Base-by-base conservation (phyloP, 1,284 basidiomycete genomes). In the Trametes versicolor region DNA sequence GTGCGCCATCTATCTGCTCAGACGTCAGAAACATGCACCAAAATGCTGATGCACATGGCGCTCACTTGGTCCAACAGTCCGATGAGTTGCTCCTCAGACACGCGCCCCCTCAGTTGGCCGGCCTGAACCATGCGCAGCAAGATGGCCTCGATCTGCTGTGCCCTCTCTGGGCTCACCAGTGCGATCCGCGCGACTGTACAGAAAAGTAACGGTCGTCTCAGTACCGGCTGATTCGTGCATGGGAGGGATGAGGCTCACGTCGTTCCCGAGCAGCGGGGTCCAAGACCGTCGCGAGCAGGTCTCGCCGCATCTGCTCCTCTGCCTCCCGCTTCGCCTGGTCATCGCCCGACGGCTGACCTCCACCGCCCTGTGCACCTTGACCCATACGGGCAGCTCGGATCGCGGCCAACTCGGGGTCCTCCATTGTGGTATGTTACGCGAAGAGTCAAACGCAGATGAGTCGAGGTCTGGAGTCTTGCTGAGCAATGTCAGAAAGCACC, bases 1-100 rank as follows among this genome's bases (percentile, higher is more conserved):
- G 82, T 1, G 84, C 86, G 47, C 87, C 86, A 67, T 92, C 92
- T 77, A 91, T 87, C 91, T 93, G 70, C 29, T 50, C 15, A 13
- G 17, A 36, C 13, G 60, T 59, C 56, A 58, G 25, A 21, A 58
- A 48, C 39, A 17, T 21, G 6, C 13, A 17, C 10, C 19, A 7
- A 6, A 27, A 34, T 21, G 3, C 25, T 9, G 13, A 54, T 15
- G 55, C 32, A 8, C 21, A n/a, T 52, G 37, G 34, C 36, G 68
- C 80, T 70, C 69, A 96, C 96, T 87, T 99, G 96, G 75, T 99
- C 95, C 60, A 99, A 84, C 21, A 99, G 81, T 41, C 91, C 92
- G 73, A 99, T 97, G 64, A 99, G 84, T 75, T 97, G 95, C 52
- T 88, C 85, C 76, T 99, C 97, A 29, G 87, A 91, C 49, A 99